Evolutionary conservation across 2,329 filamentous ascomycete genomes (phyloP).

Genomic region (Fusarium secorum): DNA sequence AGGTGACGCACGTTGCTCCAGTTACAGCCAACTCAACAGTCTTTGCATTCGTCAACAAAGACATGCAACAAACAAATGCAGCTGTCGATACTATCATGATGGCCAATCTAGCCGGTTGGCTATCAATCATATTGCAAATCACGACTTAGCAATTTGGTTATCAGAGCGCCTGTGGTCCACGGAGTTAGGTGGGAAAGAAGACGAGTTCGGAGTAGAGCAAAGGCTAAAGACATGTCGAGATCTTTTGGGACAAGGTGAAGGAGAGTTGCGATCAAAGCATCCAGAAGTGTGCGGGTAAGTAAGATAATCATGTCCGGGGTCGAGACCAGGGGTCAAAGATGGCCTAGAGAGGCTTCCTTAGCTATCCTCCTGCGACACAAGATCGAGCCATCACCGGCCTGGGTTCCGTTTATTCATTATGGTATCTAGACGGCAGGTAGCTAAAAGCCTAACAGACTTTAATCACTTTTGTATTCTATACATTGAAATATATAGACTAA

Average conservation of each 20-base stretch:
- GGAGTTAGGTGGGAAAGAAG: background rate
- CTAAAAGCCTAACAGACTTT: rapidly evolving
- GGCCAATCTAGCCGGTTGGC: background rate
- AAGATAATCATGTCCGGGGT: rapidly evolving
- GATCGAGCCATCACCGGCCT: background rate
- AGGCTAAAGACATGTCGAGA: background rate
- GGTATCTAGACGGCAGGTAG: background rate
- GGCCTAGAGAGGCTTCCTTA: background rate
- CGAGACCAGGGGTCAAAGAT: background rate
- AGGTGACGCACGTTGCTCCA: background rate
- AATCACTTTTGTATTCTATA: rapidly evolving
- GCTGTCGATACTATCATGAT: background rate
- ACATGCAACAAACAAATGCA: background rate
- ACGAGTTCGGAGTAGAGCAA: background rate
- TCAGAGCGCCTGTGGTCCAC: background rate
- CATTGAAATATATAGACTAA: rapidly evolving
- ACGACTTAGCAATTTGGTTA: rapidly evolving
- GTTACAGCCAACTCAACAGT: background rate
- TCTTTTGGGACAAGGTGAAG: background rate
- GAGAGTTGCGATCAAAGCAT: background rate
- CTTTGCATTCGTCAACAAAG: background rate
- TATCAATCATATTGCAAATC: background rate
- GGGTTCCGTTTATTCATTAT: background rate
- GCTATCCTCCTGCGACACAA: background rate
- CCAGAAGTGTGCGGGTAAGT: rapidly evolving